Conservation (phyloP, 2,329 filamentous ascomycete genomes). For the Elsinoe necatrix region DNA sequence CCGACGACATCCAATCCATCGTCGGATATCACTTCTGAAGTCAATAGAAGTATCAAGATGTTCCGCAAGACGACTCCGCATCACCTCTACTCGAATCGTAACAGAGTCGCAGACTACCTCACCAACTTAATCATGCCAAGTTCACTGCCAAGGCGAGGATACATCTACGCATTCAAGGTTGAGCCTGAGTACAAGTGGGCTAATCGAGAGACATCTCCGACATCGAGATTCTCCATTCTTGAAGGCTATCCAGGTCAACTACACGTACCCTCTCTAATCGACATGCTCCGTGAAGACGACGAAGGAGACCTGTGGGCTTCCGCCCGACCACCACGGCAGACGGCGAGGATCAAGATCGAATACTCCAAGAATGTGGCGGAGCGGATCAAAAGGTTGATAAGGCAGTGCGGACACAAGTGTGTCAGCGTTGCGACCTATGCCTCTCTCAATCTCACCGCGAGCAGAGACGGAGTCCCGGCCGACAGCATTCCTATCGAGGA, state of each 20-base stretch:
- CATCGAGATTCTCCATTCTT: background rate
- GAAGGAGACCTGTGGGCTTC: background rate
- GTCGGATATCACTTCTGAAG: background rate
- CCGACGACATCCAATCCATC: too few species aligned
- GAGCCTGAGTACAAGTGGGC: background rate
- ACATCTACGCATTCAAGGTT: constrained; percentile 80
- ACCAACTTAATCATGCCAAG: constrained; percentile 61
- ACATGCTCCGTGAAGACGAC: background rate
- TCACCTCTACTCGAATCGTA: constrained; percentile 57
- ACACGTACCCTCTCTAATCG: constrained; percentile 6
- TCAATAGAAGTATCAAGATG: background rate
- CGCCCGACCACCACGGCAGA: background rate
- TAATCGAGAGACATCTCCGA: background rate
- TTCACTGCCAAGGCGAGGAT: constrained; percentile 63
- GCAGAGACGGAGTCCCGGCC: background rate
- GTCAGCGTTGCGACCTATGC: constrained; percentile 71
- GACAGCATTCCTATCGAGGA: constrained; percentile 52
- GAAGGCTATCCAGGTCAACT: constrained; percentile 20
- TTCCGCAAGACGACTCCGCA: constrained; percentile 49
- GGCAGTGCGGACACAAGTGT: constrained; percentile 76
- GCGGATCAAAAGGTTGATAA: constrained; percentile 82
- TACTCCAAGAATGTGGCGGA: constrained; percentile 73
- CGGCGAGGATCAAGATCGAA: constrained; percentile 53
- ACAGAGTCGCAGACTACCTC: constrained; percentile 63
- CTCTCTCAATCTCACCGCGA: constrained; percentile 2